Base-by-base conservation (phyloP, 148 eudicot genomes). In the Fagopyrum tataricum region DNA sequence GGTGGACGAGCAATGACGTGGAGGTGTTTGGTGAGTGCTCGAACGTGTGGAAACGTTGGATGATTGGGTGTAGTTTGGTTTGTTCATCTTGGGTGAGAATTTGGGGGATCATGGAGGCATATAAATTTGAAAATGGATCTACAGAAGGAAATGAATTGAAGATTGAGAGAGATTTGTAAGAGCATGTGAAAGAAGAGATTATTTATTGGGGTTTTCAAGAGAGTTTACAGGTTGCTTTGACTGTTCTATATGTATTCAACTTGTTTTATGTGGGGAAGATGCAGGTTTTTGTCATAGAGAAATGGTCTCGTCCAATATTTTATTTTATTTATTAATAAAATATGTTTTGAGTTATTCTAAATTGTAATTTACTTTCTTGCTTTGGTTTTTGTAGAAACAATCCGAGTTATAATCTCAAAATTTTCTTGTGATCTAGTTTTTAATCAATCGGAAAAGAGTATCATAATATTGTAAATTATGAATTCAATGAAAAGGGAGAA, bases 1-100 rank as follows among this genome's bases (percentile, higher is more conserved):
- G 81, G 15, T 75, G 81, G 44, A 73, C 71, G 39, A 79, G 74
- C 6, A 79, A 56, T 46, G 81, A 75, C 4, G 78, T 75, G 78
- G 78, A 79, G 46, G 67, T 73, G 81, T 73, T 73, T 4, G 72
- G 2, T 74, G 44, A 39, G 71, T 73, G 43, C 6, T 21, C 67
- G 75, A 61, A 79, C 26, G 74, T 64, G 78, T 79, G 81, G 75
- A 67, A 78, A 31, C 75, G 77, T 64, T 76, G 20, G 81, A 78
- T 78, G 56, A 23, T 44, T 14, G 23, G 70, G 0, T 37, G 74
- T 21, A 78, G 51, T 59, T 78, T 76, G 47, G 62, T 15, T 46
- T 67, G 61, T 44, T 78, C 81, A 67, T 69, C 62, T 20, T 15
- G 74, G 37, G 61, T 78, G 48, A 78, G 71, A 7, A 58, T 47